phyloP scores from a whole-genome alignment of 768 basidiomycete species.

The Hirschioporus abietinus region DNA sequence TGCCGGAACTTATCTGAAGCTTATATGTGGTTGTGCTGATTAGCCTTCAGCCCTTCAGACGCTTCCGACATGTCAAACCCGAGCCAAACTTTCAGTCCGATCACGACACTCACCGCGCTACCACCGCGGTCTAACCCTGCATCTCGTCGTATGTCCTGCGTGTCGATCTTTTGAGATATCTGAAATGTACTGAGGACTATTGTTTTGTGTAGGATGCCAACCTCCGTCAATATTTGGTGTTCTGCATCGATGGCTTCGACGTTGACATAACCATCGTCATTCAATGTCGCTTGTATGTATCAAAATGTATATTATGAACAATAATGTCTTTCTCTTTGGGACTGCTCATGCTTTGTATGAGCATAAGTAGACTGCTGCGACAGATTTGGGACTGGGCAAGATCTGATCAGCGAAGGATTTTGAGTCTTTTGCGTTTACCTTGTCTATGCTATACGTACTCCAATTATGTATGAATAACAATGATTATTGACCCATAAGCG shows the following conservation, averaged over 20 bases:
- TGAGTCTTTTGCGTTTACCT: neutral
- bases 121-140: neutral
- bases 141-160: neutral
- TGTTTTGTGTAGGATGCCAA: neutral
- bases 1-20: neutral
- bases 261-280: neutral
- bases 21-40: neutral
- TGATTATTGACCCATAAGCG: neutral
- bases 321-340: neutral
- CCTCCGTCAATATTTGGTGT: neutral
- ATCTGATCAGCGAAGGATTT: neutral
- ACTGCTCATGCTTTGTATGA: neutral
- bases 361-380: neutral
- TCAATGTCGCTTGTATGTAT: neutral
- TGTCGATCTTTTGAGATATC: neutral
- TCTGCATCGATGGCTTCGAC: neutral
- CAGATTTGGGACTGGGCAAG: neutral
- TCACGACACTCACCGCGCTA: neutral
- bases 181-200: neutral
- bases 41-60: neutral
- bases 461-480: neutral
- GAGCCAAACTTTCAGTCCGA: neutral
- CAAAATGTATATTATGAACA: neutral
- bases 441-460: neutral
- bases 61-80: neutral